Conservation (phyloP, 768 basidiomycete species). For the Infundibulicybe gibba region DNA sequence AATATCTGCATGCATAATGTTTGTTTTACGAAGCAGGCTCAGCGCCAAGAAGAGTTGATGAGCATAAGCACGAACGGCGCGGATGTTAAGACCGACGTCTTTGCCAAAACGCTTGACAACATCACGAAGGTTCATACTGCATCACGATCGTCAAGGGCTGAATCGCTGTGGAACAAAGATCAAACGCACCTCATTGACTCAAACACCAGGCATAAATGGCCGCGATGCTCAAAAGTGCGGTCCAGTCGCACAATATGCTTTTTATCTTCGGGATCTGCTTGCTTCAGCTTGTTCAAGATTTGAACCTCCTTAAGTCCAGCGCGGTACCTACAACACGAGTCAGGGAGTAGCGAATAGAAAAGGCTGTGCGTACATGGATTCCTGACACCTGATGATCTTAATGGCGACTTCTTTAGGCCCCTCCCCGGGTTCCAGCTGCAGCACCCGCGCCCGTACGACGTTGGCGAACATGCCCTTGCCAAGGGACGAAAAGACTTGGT, state of each 20-base stretch:
- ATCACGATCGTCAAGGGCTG: conserved; percentile 3
- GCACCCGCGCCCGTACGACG: conserved; percentile 85
- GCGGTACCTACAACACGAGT: conserved; percentile 64
- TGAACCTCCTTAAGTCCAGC: conserved; percentile 91
- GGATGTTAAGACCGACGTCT: conserved; percentile 93
- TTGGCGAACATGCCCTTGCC: conserved; percentile 99
- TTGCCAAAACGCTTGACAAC: conserved; percentile 98
- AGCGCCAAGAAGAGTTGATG: conserved; percentile 93
- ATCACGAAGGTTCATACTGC: conserved; percentile 95
- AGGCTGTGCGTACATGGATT: conserved; percentile 76
- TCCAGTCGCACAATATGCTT: conserved; percentile 94
- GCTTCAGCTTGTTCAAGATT: conserved; percentile 81
- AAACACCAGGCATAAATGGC: conserved; percentile 94
- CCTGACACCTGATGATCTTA: conserved; percentile 94
- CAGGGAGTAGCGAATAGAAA: conserved; percentile 1
- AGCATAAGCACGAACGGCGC: conserved; percentile 97
- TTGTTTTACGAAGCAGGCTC: conserved; percentile 80
- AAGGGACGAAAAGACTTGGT: conserved; percentile 92
- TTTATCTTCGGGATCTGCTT: conserved; percentile 94
- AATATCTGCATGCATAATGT: conserved; percentile 97
- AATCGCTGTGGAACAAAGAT: conserved; percentile 18
- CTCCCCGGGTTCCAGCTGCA: conserved; percentile 59
- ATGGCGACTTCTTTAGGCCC: conserved; percentile 82
- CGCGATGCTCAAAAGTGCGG: conserved; percentile 94
- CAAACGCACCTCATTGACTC: conserved; percentile 86